Conservation (phyloP, 768 basidiomycete species). For the Dendrothele bispora region DNA sequence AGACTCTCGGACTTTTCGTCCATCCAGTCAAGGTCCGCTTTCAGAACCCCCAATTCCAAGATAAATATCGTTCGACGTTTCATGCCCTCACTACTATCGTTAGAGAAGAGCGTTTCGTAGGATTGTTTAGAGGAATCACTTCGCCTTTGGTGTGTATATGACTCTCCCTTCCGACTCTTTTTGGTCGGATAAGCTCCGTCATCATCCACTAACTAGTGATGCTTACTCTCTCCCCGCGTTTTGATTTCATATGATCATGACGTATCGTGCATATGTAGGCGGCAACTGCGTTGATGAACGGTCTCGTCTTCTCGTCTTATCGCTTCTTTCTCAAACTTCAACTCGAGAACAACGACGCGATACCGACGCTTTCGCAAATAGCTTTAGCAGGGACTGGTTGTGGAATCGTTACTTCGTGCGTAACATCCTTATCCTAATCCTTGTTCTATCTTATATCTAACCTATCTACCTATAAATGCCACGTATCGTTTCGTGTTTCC, state of each 20-base stretch:
- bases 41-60: slow-evolving; percentile 60
- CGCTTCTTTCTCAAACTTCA: slow-evolving; percentile 75
- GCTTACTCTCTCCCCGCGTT: background rate
- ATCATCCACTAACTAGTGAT: no score
- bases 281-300: slow-evolving; percentile 76
- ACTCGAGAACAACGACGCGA: slow-evolving; percentile 39
- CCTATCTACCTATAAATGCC: no score
- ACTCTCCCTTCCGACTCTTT: background rate
- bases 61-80: slow-evolving; percentile 61
- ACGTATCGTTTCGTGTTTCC: no score
- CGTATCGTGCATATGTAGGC: slow-evolving; percentile 39
- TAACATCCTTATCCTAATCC: slow-evolving; percentile 16
- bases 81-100: slow-evolving; percentile 68
- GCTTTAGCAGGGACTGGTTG: slow-evolving; percentile 77
- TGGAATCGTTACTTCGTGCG: slow-evolving; percentile 79
- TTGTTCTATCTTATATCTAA: slow-evolving; percentile 1
- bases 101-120: slow-evolving; percentile 64
- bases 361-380: slow-evolving; percentile 72
- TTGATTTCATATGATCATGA: background rate
- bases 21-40: slow-evolving; percentile 82
- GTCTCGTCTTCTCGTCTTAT: slow-evolving; percentile 85
- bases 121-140: slow-evolving; percentile 74
- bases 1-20: background rate
- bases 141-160: slow-evolving; percentile 73
- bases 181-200: background rate